Evolutionary conservation across 768 basidiomycete genomes (phyloP), one percentile per base, ranked within the genome.

Genomic region (Trametes elegans): DNA sequence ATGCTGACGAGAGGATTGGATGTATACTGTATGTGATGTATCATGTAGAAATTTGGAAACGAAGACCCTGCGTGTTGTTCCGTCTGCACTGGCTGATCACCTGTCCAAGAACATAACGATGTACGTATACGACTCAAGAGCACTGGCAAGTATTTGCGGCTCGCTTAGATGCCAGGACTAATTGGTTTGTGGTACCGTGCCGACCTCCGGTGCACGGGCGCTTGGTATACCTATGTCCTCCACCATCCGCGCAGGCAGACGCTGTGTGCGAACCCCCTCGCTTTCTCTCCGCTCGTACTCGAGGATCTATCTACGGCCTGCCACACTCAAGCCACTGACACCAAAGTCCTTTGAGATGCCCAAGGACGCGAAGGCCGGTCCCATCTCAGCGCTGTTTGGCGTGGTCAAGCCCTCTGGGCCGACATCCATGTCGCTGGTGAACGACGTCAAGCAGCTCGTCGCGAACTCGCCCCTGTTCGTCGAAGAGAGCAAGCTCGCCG

Each of bases 391-490:
- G 27, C 74, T 98, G 19, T 95, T 99, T 69, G 96, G 85, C 1
- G 73, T 99, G 35, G 77, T 81, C 46, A 99, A 99, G 70, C 97
- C 97, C 1, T 89, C 93, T 0, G 96, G 96, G 1, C 88, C 89
- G 23, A 88, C 91, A 2, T 95, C 93, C 42, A 98, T 98, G 96
- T 77, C 85, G 24, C 70, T 96, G 27, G 81, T 98, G 49, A 89
- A 95, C 67, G 80, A 85, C 61, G 75, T 98, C 53, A 95, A 97
- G 65, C 78, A 80, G 36, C 78, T 98, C n/a, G 69, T 95, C 44
- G 72, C 77, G 28, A 80, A 80, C 32, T 98, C 96, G 1, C 79
- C 78, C 28, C 73, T 98, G 7, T 98, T 99, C 67, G 74, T 80
- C 46, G 84, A 87, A 40, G 76, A 64, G 23, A 65, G 79, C 29